Evolutionary conservation across 495 filamentous ascomycete genomes (phyloP), one percentile per base, ranked within the genome.

Genomic region (Tetracladium setigerum): DNA sequence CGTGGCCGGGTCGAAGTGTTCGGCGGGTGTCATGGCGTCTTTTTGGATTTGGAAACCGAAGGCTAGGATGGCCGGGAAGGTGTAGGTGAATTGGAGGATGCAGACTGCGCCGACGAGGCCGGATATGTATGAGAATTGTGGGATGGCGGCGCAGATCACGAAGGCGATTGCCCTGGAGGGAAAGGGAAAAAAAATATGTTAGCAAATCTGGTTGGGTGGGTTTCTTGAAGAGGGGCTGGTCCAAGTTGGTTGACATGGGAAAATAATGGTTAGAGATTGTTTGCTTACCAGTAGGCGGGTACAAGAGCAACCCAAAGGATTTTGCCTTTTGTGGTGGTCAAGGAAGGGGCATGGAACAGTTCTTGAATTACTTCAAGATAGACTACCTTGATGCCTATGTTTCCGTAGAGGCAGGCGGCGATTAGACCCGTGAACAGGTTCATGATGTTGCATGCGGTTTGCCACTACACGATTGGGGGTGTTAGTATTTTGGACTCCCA

Each of bases 351-450:
- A 32, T 67, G 57, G 44, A 81, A 65, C n/a, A 81, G 49, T 43
- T 81, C 75, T 35, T 78, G 65, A 18, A 79, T 52, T 37, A 83
- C 66, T 44, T 83, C 79, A 49, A 54, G 41, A 59, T 84, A 84
- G 19, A 81, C 59, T 13, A 82, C 75, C 53, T 83, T 84, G 53
- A 84, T 70, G 13, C 79, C 79, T 52, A 83, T 82, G 50, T 84
- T 84, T 42, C 77, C 76, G 58, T 82, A 82, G 5, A 82, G 65
- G 2, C 66, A 69, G 4, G 72, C 76, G 5, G 75, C 74, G 47
- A 80, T 78, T 4, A 80, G 60, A n/a, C 65, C 69, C 13, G 67
- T 66, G 39, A 78, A 52, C 17, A 82, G 52, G 30, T 64, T 66
- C 44, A 81, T 59, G 44, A 75, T 69, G 51, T 82, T 82, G 24